phyloP scores from a whole-genome alignment of 148 eudicot species.

The Persicaria tinctoria region DNA sequence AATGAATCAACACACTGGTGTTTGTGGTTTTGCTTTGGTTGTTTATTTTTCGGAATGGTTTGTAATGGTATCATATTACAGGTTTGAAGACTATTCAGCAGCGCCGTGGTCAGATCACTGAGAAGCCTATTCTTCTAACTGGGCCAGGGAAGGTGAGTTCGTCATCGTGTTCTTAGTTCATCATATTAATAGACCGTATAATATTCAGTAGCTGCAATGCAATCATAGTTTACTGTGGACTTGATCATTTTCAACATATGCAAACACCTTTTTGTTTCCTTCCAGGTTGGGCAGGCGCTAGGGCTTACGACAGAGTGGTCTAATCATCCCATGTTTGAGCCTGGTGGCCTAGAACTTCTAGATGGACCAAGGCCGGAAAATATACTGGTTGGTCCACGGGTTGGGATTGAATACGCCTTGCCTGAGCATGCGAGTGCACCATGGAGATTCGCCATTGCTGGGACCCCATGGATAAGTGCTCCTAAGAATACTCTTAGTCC shows the following conservation, averaged over 20 bases:
- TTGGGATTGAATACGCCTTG: slow-evolving; percentile 81
- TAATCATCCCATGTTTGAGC: slow-evolving; percentile 64
- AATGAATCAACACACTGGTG: neutral
- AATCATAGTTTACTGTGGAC: neutral
- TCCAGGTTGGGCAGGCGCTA: slow-evolving; percentile 86
- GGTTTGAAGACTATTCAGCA: slow-evolving; percentile 85
- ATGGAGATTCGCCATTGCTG: slow-evolving; percentile 91
- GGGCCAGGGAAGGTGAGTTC: slow-evolving; percentile 94
- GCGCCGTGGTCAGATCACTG: slow-evolving; percentile 68
- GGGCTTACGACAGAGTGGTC: slow-evolving; percentile 94
- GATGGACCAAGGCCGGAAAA: slow-evolving; percentile 86
- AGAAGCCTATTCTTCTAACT: slow-evolving; percentile 83
- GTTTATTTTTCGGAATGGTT: slow-evolving; percentile 12
- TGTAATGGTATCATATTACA: slow-evolving; percentile 20
- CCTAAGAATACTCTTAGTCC: slow-evolving; percentile 71
- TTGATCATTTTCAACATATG: neutral
- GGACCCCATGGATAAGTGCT: slow-evolving; percentile 81
- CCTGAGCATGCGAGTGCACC: slow-evolving; percentile 74
- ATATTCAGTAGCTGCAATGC: neutral
- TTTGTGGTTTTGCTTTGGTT: neutral
- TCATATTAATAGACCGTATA: neutral
- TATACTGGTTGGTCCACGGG: slow-evolving; percentile 77
- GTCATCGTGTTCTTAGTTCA: neutral
- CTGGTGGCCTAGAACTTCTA: slow-evolving; percentile 78
- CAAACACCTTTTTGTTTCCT: neutral